Percentiles rank a stretch among this genome's conserved stretches.
These are phyloP conservation scores for Ogataea haglerorum DNA, from an alignment of 805 yeast genomes.

Conservation along the genomic window DNA sequence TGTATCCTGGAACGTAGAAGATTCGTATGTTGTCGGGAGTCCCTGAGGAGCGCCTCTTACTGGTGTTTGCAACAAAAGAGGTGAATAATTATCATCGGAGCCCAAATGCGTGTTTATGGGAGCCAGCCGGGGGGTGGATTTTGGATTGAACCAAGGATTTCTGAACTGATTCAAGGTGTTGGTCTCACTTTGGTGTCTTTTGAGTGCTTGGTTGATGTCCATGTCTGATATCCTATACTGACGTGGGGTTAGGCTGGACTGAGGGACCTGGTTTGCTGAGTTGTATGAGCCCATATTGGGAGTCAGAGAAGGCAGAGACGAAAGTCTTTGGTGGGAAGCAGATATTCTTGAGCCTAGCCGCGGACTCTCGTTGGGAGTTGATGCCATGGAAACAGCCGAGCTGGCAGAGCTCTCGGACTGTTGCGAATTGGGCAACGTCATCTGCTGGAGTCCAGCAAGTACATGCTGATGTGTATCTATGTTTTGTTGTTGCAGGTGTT, in stretches of 20 bases:
- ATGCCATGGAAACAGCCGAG: constrained; percentile 6
- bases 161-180: constrained; percentile 14
- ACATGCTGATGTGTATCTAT: constrained; percentile 16
- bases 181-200: constrained; percentile 21
- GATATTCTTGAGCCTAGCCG: constrained; percentile 17
- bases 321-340: constrained; percentile 21
- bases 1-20: constrained; percentile 9
- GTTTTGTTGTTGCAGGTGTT: constrained; percentile 7
- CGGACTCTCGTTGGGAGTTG: constrained; percentile 7
- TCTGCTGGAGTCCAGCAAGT: constrained; percentile 21
- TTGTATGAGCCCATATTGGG: constrained; percentile 8
- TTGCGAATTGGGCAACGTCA: constrained; percentile 18
- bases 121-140: constrained; percentile 14
- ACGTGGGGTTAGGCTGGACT: constrained; percentile 13
- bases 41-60: constrained; percentile 19
- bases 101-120: constrained; percentile 11
- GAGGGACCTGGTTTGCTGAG: constrained; percentile 4
- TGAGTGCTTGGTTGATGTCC: constrained; percentile 16
- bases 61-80: constrained; percentile 15
- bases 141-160: constrained; percentile 22
- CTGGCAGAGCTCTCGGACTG: constrained; percentile 8
- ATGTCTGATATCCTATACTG: constrained; percentile 18
- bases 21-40: constrained; percentile 30
- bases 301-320: constrained; percentile 20
- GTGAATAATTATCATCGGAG: constrained; percentile 13